A percentile compares a stretch with the other conserved stretches of the same genome.
Conservation (phyloP, 2,329 filamentous ascomycete species). For the Dothistroma septosporum region DNA sequence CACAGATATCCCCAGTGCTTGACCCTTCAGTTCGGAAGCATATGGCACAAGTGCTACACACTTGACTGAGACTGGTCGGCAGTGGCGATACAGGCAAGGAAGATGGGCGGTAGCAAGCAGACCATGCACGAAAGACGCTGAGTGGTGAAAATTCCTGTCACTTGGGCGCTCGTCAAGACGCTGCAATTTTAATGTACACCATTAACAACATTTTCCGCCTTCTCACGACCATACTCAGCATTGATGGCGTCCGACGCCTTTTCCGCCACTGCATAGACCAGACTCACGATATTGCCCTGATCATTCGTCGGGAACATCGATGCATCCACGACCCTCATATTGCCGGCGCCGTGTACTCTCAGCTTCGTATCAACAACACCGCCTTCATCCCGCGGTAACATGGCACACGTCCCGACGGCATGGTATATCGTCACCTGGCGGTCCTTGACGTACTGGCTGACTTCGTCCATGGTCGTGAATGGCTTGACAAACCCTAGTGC, state of each 20-base stretch:
- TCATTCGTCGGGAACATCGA: conserved; percentile 21
- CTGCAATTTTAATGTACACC: neutral
- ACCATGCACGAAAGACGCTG: no score
- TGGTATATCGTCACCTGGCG: conserved; percentile 21
- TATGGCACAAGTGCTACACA: no score
- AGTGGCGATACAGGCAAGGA: no score
- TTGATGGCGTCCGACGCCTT: conserved; percentile 2
- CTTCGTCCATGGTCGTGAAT: conserved; percentile 1
- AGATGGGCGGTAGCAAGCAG: no score
- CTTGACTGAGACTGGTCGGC: no score
- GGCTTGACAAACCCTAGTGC: neutral
- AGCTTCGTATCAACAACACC: conserved; percentile 26
- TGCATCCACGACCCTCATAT: conserved; percentile 27
- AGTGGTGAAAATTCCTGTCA: no score
- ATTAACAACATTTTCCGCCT: neutral
- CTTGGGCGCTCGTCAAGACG: neutral
- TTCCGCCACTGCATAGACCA: conserved; percentile 7
- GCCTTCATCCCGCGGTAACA: conserved; percentile 17
- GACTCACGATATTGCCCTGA: neutral
- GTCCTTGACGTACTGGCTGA: neutral
- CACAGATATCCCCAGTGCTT: no score
- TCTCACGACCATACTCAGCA: neutral
- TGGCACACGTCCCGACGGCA: conserved; percentile 24
- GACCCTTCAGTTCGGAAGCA: no score
- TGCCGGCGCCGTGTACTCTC: conserved; percentile 21